Percentiles rank a stretch among this genome's conserved stretches.
phyloP scores from a whole-genome alignment of 805 yeast species.

The Alloascoidea africana region DNA sequence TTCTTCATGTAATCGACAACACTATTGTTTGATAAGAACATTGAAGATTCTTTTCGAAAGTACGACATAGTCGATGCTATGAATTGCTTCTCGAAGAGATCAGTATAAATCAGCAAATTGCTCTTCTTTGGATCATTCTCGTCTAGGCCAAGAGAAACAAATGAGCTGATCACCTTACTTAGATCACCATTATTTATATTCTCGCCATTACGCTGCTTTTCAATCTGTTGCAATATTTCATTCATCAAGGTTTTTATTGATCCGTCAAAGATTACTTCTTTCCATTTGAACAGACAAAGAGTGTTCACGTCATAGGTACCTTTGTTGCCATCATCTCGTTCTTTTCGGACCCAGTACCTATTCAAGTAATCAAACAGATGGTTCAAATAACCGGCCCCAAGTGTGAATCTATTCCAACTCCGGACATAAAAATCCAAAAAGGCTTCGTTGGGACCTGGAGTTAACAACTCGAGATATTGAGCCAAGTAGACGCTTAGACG shows the following conservation, averaged over 20 bases:
- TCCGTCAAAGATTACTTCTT: conserved; percentile 59
- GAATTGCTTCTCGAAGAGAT: conserved; percentile 65
- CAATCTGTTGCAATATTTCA: conserved; percentile 66
- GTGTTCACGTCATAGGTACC: conserved; percentile 88
- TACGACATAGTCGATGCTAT: conserved; percentile 40
- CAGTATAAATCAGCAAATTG: conserved; percentile 67
- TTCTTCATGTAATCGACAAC: conserved; percentile 84
- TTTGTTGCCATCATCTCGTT: conserved; percentile 82
- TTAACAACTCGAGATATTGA: conserved; percentile 24
- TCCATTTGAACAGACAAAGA: conserved; percentile 79
- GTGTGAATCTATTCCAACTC: conserved; percentile 78
- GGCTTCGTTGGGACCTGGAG: conserved; percentile 40
- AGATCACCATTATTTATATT: conserved; percentile 52
- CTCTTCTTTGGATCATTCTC: conserved; percentile 78
- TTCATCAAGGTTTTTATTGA: conserved; percentile 43
- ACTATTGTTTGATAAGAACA: conserved; percentile 54
- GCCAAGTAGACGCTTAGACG: conserved; percentile 54
- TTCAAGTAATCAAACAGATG: conserved; percentile 93
- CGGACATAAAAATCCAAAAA: conserved; percentile 73
- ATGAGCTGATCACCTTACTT: conserved; percentile 66
- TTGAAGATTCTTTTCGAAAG: conserved; percentile 52
- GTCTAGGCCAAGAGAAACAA: conserved; percentile 84
- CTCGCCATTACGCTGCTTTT: conserved; percentile 65
- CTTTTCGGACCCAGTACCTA: conserved; percentile 95
- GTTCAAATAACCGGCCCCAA: conserved; percentile 84